These are phyloP conservation scores for Xylaria sp. DNA, from an alignment of 2,329 filamentous ascomycete species.

Conservation along the genomic window DNA sequence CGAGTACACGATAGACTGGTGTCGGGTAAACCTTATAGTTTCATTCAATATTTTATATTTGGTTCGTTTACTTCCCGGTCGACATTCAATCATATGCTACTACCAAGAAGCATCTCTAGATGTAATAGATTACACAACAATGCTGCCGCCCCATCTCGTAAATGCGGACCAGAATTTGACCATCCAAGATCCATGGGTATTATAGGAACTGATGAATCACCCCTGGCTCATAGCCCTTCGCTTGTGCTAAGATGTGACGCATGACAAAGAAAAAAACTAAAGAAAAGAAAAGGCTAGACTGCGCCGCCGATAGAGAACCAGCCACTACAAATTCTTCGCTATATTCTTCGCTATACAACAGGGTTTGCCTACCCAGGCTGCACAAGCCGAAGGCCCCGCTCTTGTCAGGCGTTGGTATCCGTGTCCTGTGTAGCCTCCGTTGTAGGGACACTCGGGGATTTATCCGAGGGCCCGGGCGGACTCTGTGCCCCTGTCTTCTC, in stretches of 20 bases:
- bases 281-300: constrained; percentile 10
- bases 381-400: constrained; percentile 9
- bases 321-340: constrained; percentile 26
- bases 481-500: constrained; percentile 38
- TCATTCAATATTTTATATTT: constrained; percentile 18
- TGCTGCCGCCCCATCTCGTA: constrained; percentile 21
- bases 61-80: constrained; percentile 8
- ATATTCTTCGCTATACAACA: constrained; percentile 29
- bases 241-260: constrained; percentile 7
- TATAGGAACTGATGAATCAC: constrained; percentile 3
- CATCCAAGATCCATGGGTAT: constrained; percentile 18
- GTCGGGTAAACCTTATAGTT: not conserved
- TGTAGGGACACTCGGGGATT: constrained; percentile 38
- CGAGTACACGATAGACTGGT: not conserved
- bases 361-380: not conserved
- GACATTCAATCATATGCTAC: constrained; percentile 7
- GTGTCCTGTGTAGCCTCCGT: constrained; percentile 38
- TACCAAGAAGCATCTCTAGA: constrained; percentile 31
- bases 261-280: constrained; percentile 4
- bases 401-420: constrained; percentile 29
- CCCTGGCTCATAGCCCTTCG: not conserved
- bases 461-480: constrained; percentile 41
- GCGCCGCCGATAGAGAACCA: constrained; percentile 12
- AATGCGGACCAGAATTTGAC: constrained; percentile 20
- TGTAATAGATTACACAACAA: constrained; percentile 27